Conservation (phyloP, 1,139 yeast species). For the Scheffersomyces cryptocercus region DNA sequence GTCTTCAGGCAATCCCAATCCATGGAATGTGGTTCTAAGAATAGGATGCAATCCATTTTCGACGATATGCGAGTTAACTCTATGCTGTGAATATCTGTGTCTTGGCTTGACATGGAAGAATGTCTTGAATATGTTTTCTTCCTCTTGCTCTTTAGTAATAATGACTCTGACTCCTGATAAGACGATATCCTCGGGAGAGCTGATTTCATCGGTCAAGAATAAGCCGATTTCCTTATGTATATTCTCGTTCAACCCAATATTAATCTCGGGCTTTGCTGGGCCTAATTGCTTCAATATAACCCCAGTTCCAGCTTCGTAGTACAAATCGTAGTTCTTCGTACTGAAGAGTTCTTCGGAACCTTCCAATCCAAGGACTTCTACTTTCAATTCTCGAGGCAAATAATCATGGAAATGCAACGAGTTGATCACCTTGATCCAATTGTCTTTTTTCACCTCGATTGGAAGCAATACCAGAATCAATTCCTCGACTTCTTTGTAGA, state of each 20-base stretch:
- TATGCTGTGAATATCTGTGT: conserved; percentile 24
- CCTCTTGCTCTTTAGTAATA: conserved; percentile 17
- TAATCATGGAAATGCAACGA: conserved; percentile 20
- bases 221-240: conserved; percentile 35
- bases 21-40: conserved; percentile 15
- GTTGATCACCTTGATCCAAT: conserved; percentile 23
- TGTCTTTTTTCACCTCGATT: conserved; percentile 11
- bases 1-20: conserved; percentile 11
- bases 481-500: conserved; percentile 20
- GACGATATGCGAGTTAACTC: conserved; percentile 12
- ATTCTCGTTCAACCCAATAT: conserved; percentile 2
- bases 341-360: neutral
- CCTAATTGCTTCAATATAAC: neutral
- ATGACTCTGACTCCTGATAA: conserved; percentile 37
- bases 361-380: neutral
- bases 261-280: neutral
- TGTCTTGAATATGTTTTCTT: conserved; percentile 31
- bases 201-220: conserved; percentile 31
- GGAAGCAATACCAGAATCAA: conserved; percentile 19
- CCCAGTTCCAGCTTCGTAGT: neutral
- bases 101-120: conserved; percentile 47
- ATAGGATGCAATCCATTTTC: conserved; percentile 45
- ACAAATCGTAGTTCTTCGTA: neutral
- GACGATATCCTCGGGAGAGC: conserved; percentile 34
- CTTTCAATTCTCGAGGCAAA: neutral